Evolutionary conservation across 177 flowering plant genomes (phyloP).

Genomic region (Vitis hybrid): DNA sequence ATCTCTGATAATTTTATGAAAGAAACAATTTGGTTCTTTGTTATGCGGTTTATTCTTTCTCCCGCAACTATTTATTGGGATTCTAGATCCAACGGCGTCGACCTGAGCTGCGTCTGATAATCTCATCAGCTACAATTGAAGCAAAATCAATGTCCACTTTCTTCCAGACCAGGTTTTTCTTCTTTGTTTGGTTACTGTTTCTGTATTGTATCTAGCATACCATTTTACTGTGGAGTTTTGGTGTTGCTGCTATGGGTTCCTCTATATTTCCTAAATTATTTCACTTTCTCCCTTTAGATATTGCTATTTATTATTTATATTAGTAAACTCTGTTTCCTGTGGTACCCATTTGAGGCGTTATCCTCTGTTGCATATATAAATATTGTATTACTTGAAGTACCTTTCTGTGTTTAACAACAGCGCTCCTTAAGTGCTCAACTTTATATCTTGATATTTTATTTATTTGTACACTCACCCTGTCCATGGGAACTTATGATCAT

Average conservation of each 20-base stretch:
- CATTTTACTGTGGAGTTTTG: neutral
- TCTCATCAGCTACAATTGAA: conserved; percentile 97
- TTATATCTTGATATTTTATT: too few species aligned
- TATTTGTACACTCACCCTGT: too few species aligned
- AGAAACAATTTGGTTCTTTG: neutral
- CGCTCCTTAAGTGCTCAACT: too few species aligned
- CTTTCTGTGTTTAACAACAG: too few species aligned
- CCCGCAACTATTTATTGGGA: conserved; percentile 3
- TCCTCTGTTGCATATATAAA: too few species aligned
- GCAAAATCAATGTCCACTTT: conserved; percentile 82
- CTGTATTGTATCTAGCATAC: neutral
- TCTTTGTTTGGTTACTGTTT: conserved; percentile 3
- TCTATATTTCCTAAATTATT: too few species aligned
- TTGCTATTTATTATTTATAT: too few species aligned
- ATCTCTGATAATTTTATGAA: neutral
- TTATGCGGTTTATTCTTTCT: conserved; percentile 6
- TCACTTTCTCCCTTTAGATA: too few species aligned
- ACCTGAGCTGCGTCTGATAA: conserved; percentile 82
- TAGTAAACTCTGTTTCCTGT: too few species aligned
- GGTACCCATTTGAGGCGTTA: too few species aligned
- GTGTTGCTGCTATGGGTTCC: neutral
- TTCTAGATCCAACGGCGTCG: conserved; percentile 86
- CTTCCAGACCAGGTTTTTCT: conserved; percentile 66
- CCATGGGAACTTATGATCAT: too few species aligned
- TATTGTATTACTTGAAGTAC: too few species aligned